A percentile compares a stretch with the other conserved stretches of the same genome.
Conservation (phyloP, 805 yeast species). For the Kregervanrija fluxuum region DNA sequence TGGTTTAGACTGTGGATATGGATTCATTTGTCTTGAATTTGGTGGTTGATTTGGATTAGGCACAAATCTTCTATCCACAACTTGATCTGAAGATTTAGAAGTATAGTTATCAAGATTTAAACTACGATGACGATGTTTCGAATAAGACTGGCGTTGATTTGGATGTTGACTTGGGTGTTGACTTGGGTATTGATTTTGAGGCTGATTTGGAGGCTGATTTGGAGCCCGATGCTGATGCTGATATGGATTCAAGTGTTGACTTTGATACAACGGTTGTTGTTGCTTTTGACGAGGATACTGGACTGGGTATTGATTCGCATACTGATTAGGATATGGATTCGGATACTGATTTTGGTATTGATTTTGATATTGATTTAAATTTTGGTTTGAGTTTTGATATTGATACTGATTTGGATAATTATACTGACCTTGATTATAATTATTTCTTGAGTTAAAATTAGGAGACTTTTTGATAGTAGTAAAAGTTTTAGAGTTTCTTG, state of each 20-base stretch:
- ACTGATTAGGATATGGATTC: conserved; percentile 1
- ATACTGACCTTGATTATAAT: neutral
- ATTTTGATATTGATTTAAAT: neutral
- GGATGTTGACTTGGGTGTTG: neutral
- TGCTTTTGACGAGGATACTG: neutral
- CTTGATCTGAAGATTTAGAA: too few relatives aligned
- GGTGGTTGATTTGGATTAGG: too few relatives aligned
- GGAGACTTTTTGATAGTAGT: neutral
- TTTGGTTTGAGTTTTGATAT: neutral
- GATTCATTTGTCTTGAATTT: too few relatives aligned
- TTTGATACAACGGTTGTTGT: neutral
- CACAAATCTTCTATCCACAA: too few relatives aligned
- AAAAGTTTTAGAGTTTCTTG: conserved; percentile 15
- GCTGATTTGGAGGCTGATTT: neutral
- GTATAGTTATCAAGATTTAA: too few relatives aligned
- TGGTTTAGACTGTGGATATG: too few relatives aligned
- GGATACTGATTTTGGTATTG: neutral
- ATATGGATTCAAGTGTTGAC: neutral
- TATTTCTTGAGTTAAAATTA: too few relatives aligned
- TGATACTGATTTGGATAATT: neutral
- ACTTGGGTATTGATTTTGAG: neutral
- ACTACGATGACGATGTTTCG: too few relatives aligned
- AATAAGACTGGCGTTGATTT: neutral
- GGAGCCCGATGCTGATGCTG: neutral
- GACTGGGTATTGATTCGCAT: neutral